Base-by-base conservation (phyloP, 345 rosid genomes). In the Eucalyptus marginata region DNA sequence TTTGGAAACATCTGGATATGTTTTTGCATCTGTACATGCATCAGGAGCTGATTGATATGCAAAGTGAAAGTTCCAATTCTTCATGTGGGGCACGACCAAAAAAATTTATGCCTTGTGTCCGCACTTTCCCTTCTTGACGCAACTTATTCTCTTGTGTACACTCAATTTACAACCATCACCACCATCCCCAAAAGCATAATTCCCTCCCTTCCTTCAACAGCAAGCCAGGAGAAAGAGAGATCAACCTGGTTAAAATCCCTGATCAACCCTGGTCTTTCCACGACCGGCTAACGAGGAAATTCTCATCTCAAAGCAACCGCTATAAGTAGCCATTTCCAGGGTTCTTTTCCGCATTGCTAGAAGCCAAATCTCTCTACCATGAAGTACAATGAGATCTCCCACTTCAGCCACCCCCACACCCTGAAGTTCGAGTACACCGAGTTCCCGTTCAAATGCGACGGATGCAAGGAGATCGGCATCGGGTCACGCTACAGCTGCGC, bases 401-500 rank as follows among this genome's bases (percentile, higher is more conserved):
- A 97, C 89, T 96, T 93, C 86, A 94, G 95, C 93, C 99, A 97
- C 88, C 93, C 99, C 6, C 92, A 98, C 94, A 88, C 88, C 84
- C 95, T 97, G 9, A 94, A 91, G 83, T 93, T 93, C 24, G 96
- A 94, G 90, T 89, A 89, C 94, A 92, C 94, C 7, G 96, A 98
- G 90, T 86, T 88, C 86, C 99, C 99, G 4, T 98, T 96, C 96
- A 95, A 94, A 92, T 98, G 99, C 52, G 98, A 98, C 22, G 99
- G 99, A 3, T 98, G 99, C 97, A 96, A 95, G 89, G 99, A 98
- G 91, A 96, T 94, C 1, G 99, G 99, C 8, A 96, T 98, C 7
- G 99, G 99, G 14, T 95, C 98, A 4, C 93, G 95, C 20, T 97
- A 95, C 91, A 95, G 93, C 44, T 98, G 99, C 90, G 27, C 93